These are phyloP conservation scores for Coccinonectria pachysandricola DNA, from an alignment of 2,329 filamentous ascomycete species.

Conservation along the genomic window DNA sequence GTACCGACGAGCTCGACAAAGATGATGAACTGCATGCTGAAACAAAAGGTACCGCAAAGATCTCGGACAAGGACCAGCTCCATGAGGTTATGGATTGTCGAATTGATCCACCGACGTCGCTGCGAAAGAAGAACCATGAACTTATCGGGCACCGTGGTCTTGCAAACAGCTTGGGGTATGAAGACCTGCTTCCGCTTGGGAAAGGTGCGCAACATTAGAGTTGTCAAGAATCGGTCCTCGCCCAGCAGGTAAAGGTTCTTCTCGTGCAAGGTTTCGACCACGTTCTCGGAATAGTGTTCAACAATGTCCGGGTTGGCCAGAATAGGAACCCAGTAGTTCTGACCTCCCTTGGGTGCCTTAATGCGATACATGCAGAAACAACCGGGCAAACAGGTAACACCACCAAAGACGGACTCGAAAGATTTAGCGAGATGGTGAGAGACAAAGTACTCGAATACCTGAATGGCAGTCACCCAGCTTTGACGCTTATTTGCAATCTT, in stretches of 20 bases:
- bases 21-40: slow-evolving; percentile 99
- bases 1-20: slow-evolving; percentile 94
- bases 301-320: slow-evolving; percentile 97
- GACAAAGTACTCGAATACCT: slow-evolving; percentile 99
- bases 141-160: slow-evolving; percentile 88
- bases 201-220: slow-evolving; percentile 96
- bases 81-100: slow-evolving; percentile 97
- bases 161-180: slow-evolving; percentile 96
- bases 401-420: slow-evolving; percentile 96
- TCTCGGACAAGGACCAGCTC: slow-evolving; percentile 91
- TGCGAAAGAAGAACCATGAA: slow-evolving; percentile 92
- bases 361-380: slow-evolving; percentile 99
- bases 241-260: slow-evolving; percentile 89
- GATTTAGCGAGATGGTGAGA: slow-evolving; percentile 95
- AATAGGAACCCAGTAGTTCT: slow-evolving; percentile 99
- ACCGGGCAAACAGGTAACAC: slow-evolving; percentile 94
- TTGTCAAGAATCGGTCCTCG: slow-evolving; percentile 91
- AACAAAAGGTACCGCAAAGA: slow-evolving; percentile 97
- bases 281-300: slow-evolving; percentile 98
- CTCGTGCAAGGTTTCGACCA: slow-evolving; percentile 95
- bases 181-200: slow-evolving; percentile 99
- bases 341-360: slow-evolving; percentile 94
- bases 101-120: slow-evolving; percentile 97
- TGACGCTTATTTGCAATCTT: slow-evolving; percentile 98
- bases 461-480: slow-evolving; percentile 94